Base-by-base conservation (phyloP, 176 grass and related monocot species). In the Carex kokanica region DNA sequence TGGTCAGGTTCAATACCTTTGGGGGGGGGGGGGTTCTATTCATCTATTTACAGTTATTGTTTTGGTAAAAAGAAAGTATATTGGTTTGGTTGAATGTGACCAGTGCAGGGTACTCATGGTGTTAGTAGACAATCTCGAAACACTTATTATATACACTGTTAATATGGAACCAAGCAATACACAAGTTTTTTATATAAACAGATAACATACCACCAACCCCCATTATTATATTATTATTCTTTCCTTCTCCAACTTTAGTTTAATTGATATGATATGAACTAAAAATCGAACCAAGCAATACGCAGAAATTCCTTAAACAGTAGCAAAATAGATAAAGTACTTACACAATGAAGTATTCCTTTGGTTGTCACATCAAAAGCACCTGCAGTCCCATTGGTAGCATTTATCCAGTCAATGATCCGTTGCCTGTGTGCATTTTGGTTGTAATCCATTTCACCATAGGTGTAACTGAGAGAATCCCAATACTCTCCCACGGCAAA, bases 331-430 rank as follows among this genome's bases (percentile, higher is more conserved):
- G 27, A 27, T 27, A 27, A 27, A 27, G 78, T 87, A 88, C 91
- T 90, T 90, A 98, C 96, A 57, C 86, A 65, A 81, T 98, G 96
- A 83, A 98, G 92, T 81, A 98, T 95, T 90, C 93, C 96, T 88
- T 98, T 95, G 53, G 96, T 98, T 16, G 96, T 98, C 79, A 98
- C 93, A 90, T 98, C 96, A 85, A 98, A 98, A 72, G 96, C 96
- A 71, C 91, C 93, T 75, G 93, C 91, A 84, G 87, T 86, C 63
- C 96, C 93, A 81, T 84, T 93, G 83, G 96, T 93, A 85, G 89
- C 93, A 93, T 98, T 98, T 87, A 98, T 92, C 93, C 96, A 95
- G 65, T 98, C 96, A 86, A 98, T 84, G n/a, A 98, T 98, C 89
- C 92, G 92, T 83, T 98, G 96, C 53, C 96, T 93, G 81, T 95